These are phyloP conservation scores for Nematocida minor DNA, from an alignment of 371 early-diverging fungal species.

Conservation along the genomic window DNA sequence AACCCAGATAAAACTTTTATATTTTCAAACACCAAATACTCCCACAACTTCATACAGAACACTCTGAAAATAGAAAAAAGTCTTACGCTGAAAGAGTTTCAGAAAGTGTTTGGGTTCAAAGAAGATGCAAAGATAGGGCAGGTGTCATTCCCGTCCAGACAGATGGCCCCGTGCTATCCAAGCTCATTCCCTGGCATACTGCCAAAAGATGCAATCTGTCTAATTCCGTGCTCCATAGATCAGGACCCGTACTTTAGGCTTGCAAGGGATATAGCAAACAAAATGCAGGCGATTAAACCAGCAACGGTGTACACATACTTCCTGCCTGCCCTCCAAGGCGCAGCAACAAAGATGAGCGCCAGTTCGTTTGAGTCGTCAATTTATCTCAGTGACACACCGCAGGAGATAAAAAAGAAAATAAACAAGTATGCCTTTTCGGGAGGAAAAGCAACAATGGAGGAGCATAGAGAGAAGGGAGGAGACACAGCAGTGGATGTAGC, in stretches of 20 bases:
- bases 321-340: conserved; percentile 78
- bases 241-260: conserved; percentile 99
- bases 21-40: conserved; percentile 82
- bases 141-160: conserved; percentile 59
- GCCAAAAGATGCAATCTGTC: conserved; percentile 75
- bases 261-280: conserved; percentile 86
- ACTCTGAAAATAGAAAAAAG: conserved; percentile 54
- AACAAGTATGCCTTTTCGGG: conserved; percentile 92
- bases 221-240: conserved; percentile 97
- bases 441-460: conserved; percentile 80
- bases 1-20: conserved; percentile 94
- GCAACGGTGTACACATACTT: conserved; percentile 83
- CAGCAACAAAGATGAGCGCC: conserved; percentile 95
- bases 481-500: conserved; percentile 90
- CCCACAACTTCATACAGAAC: conserved; percentile 69
- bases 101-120: conserved; percentile 63
- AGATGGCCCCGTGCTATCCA: conserved; percentile 64
- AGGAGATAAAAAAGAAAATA: conserved; percentile 93
- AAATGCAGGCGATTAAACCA: conserved; percentile 89
- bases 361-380: conserved; percentile 82
- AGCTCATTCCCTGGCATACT: conserved; percentile 55
- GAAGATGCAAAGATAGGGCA: conserved; percentile 56
- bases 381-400: conserved; percentile 82
- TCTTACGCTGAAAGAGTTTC: conserved; percentile 61
- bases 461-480: conserved; percentile 80